Percentiles rank a stretch among this genome's conserved stretches.
phyloP scores from a whole-genome alignment of 305 asterid species.

The Coffea humblotiana region DNA sequence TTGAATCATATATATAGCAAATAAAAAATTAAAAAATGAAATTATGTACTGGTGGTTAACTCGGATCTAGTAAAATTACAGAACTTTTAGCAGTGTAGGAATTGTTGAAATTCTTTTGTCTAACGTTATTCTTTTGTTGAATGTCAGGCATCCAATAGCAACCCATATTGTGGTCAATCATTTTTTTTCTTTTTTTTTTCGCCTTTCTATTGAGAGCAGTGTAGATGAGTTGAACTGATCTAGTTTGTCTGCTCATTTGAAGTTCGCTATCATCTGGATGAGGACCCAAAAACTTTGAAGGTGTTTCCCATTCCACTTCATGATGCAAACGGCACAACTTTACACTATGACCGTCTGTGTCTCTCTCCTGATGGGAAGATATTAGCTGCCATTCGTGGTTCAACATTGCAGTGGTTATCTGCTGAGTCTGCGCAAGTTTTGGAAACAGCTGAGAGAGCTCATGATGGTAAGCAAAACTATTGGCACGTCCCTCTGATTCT shows the following conservation, averaged over 20 bases:
- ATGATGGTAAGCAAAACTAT: conserved; percentile 62
- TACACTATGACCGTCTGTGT: conserved; percentile 81
- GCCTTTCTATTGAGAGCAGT: neutral
- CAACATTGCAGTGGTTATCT: conserved; percentile 88
- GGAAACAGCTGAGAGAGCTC: conserved; percentile 94
- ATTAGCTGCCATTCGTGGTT: conserved; percentile 83
- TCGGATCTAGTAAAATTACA: neutral
- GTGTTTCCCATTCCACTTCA: conserved; percentile 90
- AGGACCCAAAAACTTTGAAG: conserved; percentile 95
- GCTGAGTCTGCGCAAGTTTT: conserved; percentile 82
- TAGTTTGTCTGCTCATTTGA: conserved; percentile 33
- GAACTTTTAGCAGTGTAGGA: neutral
- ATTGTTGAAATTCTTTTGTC: neutral
- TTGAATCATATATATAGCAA: neutral
- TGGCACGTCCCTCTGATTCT: conserved; percentile 4
- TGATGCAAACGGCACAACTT: conserved; percentile 66
- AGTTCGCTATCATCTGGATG: conserved; percentile 96
- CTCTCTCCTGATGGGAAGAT: conserved; percentile 91
- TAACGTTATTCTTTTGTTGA: neutral
- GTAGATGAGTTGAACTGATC: conserved; percentile 19
- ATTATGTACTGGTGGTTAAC: neutral
- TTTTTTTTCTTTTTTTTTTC: neutral
- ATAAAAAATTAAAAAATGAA: neutral
- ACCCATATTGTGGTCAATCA: conserved; percentile 4
- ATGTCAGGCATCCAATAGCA: neutral